Percentiles rank a stretch among this genome's conserved stretches.
Evolutionary conservation across 2,329 filamentous ascomycete species (phyloP).

Genomic region (Tolypocladium nubicola): DNA sequence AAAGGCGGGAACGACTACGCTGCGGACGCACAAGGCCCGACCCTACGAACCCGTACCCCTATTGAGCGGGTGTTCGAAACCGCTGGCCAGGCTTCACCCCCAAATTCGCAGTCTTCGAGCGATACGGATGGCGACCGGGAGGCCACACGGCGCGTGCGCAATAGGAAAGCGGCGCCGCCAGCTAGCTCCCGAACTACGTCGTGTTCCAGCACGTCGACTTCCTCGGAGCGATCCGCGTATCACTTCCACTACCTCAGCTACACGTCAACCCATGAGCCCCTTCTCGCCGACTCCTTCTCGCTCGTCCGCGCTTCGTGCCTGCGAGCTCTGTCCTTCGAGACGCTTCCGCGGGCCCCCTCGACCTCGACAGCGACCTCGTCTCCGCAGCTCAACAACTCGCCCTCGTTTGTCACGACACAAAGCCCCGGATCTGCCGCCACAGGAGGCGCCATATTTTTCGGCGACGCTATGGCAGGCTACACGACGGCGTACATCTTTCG

Average conservation of each 20-base stretch:
- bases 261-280: slow-evolving; percentile 56
- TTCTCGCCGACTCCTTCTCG: slow-evolving; percentile 52
- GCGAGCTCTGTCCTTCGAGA: slow-evolving; percentile 56
- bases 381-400: slow-evolving; percentile 25
- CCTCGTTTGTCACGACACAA: slow-evolving; percentile 44
- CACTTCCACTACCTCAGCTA: slow-evolving; percentile 59
- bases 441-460: slow-evolving; percentile 59
- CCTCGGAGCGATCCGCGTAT: slow-evolving; percentile 30
- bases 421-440: slow-evolving; percentile 43
- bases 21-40: slow-evolving; percentile 38
- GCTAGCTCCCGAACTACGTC: slow-evolving; percentile 34
- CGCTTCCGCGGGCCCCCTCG: slow-evolving; percentile 45
- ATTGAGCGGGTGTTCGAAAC: slow-evolving; percentile 47
- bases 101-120: slow-evolving; percentile 40
- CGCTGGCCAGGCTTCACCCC: slow-evolving; percentile 36
- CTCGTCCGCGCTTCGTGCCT: slow-evolving; percentile 56
- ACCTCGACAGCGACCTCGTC: slow-evolving; percentile 27
- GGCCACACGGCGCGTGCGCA: slow-evolving; percentile 22
- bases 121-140: slow-evolving; percentile 43
- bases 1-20: slow-evolving; percentile 16
- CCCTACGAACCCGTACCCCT: slow-evolving; percentile 48
- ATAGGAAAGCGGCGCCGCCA: slow-evolving; percentile 33
- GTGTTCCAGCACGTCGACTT: slow-evolving; percentile 42
- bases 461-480: slow-evolving; percentile 53
- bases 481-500: slow-evolving; percentile 63